These are phyloP conservation scores for Neobulgaria alba DNA, from an alignment of 2,329 filamentous ascomycete species.

Conservation along the genomic window DNA sequence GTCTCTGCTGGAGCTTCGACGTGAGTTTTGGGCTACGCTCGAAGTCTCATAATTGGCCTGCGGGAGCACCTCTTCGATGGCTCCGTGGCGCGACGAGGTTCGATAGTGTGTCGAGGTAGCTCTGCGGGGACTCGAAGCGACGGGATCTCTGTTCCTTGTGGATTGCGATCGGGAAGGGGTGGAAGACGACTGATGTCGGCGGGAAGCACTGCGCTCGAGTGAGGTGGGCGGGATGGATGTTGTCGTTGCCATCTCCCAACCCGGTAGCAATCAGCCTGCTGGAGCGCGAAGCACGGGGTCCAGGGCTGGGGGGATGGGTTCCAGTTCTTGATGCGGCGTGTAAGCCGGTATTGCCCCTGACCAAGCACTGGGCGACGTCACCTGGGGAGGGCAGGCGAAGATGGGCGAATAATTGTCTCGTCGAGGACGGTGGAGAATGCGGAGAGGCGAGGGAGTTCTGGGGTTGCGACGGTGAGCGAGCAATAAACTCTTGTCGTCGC, in stretches of 20 bases:
- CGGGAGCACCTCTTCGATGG: slow-evolving; percentile 36
- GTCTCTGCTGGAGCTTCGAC: slow-evolving; percentile 26
- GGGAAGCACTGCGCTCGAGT: slow-evolving; percentile 21
- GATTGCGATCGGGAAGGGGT: slow-evolving; percentile 16
- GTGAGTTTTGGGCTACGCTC: slow-evolving; percentile 43
- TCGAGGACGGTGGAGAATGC: too few species aligned
- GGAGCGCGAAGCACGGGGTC: background rate
- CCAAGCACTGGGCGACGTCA: slow-evolving; percentile 3
- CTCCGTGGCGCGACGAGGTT: slow-evolving; percentile 33
- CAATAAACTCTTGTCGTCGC: too few species aligned
- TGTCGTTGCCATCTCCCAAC: slow-evolving; percentile 15
- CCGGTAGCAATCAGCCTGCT: slow-evolving; percentile 12
- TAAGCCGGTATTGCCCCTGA: background rate
- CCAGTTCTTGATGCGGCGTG: background rate
- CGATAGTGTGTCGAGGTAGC: slow-evolving; percentile 21
- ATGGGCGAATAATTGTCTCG: background rate
- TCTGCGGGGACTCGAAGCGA: slow-evolving; percentile 8
- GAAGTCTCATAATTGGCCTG: slow-evolving; percentile 68
- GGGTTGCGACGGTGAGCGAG: too few species aligned
- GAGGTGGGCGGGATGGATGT: slow-evolving; percentile 17
- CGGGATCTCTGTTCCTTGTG: background rate
- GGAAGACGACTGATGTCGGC: slow-evolving; percentile 22
- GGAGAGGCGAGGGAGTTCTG: too few species aligned
- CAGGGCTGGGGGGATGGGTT: background rate
- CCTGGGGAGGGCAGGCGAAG: background rate